Conservation (phyloP, 108 stramenopile species). For the Phaeodactylum tricornutum region DNA sequence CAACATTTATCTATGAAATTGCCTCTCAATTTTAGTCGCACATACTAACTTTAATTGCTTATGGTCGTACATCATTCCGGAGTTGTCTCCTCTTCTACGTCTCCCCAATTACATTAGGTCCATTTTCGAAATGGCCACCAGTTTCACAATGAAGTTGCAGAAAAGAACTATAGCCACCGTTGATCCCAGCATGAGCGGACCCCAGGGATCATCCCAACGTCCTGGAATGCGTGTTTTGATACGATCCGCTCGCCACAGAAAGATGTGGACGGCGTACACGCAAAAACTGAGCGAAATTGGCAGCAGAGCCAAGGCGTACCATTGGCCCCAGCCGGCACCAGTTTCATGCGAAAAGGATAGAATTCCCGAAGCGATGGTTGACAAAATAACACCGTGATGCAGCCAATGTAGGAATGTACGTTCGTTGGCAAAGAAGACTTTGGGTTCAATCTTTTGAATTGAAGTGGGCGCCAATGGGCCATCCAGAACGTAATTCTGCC, state of each 20-base stretch:
- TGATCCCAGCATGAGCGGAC: conserved; percentile 70
- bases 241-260: conserved; percentile 75
- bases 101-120: conserved; percentile 2
- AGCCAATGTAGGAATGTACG: conserved; percentile 95
- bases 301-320: conserved; percentile 74
- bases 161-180: conserved; percentile 44
- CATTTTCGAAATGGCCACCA: conserved; percentile 27
- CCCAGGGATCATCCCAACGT: conserved; percentile 85
- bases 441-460: conserved; percentile 95
- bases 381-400: conserved; percentile 74
- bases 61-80: too few species aligned
- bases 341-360: conserved; percentile 63
- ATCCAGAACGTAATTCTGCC: conserved; percentile 44
- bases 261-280: conserved; percentile 74
- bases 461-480: conserved; percentile 83
- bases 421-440: conserved; percentile 96
- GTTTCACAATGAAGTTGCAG: conserved; percentile 65
- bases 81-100: not conserved
- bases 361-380: conserved; percentile 72
- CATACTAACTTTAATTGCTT: too few species aligned
- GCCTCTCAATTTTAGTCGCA: too few species aligned
- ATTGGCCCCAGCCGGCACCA: conserved; percentile 51
- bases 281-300: conserved; percentile 72
- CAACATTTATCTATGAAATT: too few species aligned
- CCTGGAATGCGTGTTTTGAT: conserved; percentile 77